phyloP scores from a whole-genome alignment of 148 eudicot species.

The Spergularia marina region DNA sequence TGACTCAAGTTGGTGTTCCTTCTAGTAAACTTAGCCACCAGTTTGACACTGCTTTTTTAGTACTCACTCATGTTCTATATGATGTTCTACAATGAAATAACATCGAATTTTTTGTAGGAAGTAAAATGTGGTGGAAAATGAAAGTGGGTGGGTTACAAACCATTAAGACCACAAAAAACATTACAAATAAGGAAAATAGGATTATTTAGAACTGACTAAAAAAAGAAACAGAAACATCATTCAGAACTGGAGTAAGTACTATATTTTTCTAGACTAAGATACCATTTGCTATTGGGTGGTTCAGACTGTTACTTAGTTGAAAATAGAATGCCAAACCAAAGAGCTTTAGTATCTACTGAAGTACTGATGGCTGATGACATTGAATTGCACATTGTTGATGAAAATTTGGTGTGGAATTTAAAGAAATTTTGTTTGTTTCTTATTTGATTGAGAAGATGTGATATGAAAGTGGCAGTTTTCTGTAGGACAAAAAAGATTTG shows the following conservation, averaged over 20 bases:
- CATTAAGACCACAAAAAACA: too few relatives aligned
- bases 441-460: not conserved
- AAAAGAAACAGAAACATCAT: too few relatives aligned
- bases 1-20: not conserved
- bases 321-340: slow-evolving; percentile 5
- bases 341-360: not conserved
- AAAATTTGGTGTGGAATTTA: not conserved
- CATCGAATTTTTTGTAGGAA: too few relatives aligned
- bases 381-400: not conserved
- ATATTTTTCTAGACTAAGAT: not conserved
- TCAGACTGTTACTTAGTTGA: not conserved
- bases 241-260: too few relatives aligned
- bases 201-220: too few relatives aligned
- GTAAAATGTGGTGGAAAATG: too few relatives aligned
- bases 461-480: slow-evolving; percentile 5
- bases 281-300: not conserved
- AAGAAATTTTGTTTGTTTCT: slow-evolving; percentile 8
- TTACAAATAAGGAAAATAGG: too few relatives aligned
- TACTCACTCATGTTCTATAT: too few relatives aligned
- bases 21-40: not conserved
- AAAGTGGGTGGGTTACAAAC: too few relatives aligned
- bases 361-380: not conserved
- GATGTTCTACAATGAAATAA: too few relatives aligned
- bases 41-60: not conserved
- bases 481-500: slow-evolving; percentile 17